Evolutionary conservation across 192 early-diverging fungal species (phyloP).

Genomic region (Lobulomyces angularis): DNA sequence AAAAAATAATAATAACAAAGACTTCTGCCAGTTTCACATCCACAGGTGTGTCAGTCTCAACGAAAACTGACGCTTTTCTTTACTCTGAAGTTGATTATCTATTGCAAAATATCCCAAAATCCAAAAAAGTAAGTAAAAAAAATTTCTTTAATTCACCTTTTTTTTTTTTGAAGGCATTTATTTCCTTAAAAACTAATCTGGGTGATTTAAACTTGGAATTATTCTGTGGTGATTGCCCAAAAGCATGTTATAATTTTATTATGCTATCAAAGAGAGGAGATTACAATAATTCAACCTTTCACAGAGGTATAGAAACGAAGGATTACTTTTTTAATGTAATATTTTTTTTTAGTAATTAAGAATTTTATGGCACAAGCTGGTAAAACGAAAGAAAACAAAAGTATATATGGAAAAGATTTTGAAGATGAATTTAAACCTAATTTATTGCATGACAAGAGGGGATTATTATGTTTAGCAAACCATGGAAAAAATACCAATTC

Average conservation of each 20-base stretch:
- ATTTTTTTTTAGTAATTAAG: not conserved
- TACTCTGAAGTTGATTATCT: slow-evolving; percentile 80
- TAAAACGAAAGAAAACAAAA: slow-evolving; percentile 33
- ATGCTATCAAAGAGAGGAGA: slow-evolving; percentile 73
- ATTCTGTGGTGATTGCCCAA: slow-evolving; percentile 66
- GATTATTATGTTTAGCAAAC: slow-evolving; percentile 92
- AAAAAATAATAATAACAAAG: no score
- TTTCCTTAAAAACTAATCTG: slow-evolving; percentile 64
- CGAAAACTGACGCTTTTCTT: slow-evolving; percentile 53
- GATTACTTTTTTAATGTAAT: slow-evolving; percentile 20
- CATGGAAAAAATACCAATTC: slow-evolving; percentile 80
- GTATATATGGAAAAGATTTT: slow-evolving; percentile 31
- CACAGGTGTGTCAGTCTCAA: slow-evolving; percentile 60
- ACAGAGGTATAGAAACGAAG: slow-evolving; percentile 50
- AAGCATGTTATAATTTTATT: slow-evolving; percentile 87
- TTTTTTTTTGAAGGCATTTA: slow-evolving; percentile 79
- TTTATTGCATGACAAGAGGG: slow-evolving; percentile 66
- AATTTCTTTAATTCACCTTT: no score
- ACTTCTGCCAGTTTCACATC: slow-evolving; percentile 79
- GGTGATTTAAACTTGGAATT: slow-evolving; percentile 73
- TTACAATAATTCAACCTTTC: slow-evolving; percentile 73
- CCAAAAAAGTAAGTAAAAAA: not conserved
- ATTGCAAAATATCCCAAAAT: slow-evolving; percentile 53
- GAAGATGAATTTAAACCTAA: slow-evolving; percentile 33
- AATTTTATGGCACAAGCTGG: slow-evolving; percentile 19